Evolutionary conservation across 306 rosid genomes (phyloP).

Genomic region (Abrus precatorius): DNA sequence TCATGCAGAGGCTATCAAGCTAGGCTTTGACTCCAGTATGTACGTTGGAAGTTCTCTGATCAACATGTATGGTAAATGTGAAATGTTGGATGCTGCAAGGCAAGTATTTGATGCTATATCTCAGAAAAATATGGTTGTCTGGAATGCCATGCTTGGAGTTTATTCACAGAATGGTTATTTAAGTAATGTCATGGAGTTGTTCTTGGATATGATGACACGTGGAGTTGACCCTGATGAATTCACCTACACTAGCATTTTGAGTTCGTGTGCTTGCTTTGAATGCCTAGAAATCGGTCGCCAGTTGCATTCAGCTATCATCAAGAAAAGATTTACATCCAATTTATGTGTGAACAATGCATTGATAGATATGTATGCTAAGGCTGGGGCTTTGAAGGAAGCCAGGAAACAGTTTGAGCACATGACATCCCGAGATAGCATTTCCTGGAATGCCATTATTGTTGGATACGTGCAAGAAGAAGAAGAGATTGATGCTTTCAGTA

Average conservation of each 20-base stretch:
- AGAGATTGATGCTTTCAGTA: slow-evolving; percentile 65
- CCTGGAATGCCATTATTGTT: slow-evolving; percentile 89
- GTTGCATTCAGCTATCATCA: slow-evolving; percentile 71
- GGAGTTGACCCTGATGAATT: slow-evolving; percentile 74
- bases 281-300: slow-evolving; percentile 65
- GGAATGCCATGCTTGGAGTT: slow-evolving; percentile 88
- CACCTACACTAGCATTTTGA: slow-evolving; percentile 84
- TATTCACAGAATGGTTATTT: slow-evolving; percentile 68
- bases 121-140: slow-evolving; percentile 69
- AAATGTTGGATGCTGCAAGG: slow-evolving; percentile 59
- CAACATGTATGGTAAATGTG: slow-evolving; percentile 87
- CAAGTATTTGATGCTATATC: slow-evolving; percentile 61
- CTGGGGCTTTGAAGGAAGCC: slow-evolving; percentile 72
- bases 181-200: slow-evolving; percentile 62
- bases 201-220: slow-evolving; percentile 58
- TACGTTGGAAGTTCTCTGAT: slow-evolving; percentile 92
- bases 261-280: slow-evolving; percentile 71
- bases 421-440: slow-evolving; percentile 68
- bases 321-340: slow-evolving; percentile 64
- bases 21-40: slow-evolving; percentile 70
- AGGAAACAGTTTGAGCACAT: slow-evolving; percentile 77
- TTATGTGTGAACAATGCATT: slow-evolving; percentile 76
- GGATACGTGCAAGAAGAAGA: slow-evolving; percentile 78
- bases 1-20: slow-evolving; percentile 76
- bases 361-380: slow-evolving; percentile 87